These are phyloP conservation scores for Fagopyrum homotropicum DNA, from an alignment of 148 eudicot species.

Conservation along the genomic window DNA sequence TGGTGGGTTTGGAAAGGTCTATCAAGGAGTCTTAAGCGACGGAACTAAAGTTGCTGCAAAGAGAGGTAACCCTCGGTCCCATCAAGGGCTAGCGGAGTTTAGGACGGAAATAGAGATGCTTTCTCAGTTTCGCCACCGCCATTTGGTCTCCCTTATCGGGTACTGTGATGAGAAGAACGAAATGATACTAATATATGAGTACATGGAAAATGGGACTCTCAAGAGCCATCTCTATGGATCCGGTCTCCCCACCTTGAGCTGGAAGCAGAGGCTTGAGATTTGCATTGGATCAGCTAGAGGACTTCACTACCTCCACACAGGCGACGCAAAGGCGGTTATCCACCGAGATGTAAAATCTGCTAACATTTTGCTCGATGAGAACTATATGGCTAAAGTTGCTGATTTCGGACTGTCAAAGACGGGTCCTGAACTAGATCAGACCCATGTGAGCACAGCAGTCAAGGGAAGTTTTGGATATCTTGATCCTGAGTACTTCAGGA, in stretches of 20 bases:
- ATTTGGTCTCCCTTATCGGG: slow-evolving; percentile 25
- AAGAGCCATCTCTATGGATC: slow-evolving; percentile 23
- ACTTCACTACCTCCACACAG: slow-evolving; percentile 28
- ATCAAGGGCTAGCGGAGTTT: slow-evolving; percentile 23
- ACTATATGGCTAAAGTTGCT: slow-evolving; percentile 26
- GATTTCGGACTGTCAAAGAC: slow-evolving; percentile 26
- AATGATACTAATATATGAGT: slow-evolving; percentile 26
- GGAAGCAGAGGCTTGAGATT: slow-evolving; percentile 27
- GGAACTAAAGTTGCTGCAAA: slow-evolving; percentile 26
- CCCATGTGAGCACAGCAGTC: slow-evolving; percentile 29
- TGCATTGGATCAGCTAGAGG: slow-evolving; percentile 31
- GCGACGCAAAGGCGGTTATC: slow-evolving; percentile 19
- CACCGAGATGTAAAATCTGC: slow-evolving; percentile 29
- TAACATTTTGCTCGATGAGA: slow-evolving; percentile 25
- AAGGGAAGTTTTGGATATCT: slow-evolving; percentile 29
- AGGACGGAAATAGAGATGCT: slow-evolving; percentile 27
- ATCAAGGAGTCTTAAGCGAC: slow-evolving; percentile 25
- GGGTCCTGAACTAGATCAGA: slow-evolving; percentile 27
- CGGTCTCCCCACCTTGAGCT: slow-evolving; percentile 16
- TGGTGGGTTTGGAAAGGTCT: slow-evolving; percentile 64
- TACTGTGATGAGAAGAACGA: slow-evolving; percentile 27
- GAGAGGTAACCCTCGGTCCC: slow-evolving; percentile 24
- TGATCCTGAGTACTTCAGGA: slow-evolving; percentile 27
- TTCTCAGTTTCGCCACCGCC: slow-evolving; percentile 24
- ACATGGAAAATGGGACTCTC: slow-evolving; percentile 26